A percentile compares a stretch with the other conserved stretches of the same genome.
phyloP scores from a whole-genome alignment of 2,329 filamentous ascomycete species.

The Fusarium oligoseptatum region DNA sequence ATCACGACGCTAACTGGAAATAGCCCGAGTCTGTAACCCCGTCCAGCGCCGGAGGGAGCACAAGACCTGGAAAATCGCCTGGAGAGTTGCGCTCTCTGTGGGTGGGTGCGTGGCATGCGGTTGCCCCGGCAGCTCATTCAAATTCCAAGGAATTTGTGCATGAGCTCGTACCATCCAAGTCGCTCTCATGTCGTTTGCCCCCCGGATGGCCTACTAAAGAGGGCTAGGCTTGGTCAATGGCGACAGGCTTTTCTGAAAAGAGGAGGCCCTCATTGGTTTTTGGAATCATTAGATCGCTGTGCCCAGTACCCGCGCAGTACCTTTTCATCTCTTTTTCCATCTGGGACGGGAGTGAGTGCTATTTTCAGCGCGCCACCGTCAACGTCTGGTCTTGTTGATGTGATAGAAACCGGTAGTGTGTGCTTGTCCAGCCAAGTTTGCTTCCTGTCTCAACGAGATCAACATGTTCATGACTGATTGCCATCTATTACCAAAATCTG shows the following conservation, averaged over 20 bases:
- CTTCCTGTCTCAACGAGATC: background rate
- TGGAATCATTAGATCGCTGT: background rate
- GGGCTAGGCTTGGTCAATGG: background rate
- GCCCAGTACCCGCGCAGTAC: background rate
- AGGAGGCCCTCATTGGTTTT: background rate
- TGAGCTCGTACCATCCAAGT: conserved; percentile 7
- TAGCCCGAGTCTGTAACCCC: conserved; percentile 31
- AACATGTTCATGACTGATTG: background rate
- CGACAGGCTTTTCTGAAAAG: background rate
- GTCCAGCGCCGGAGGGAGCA: conserved; percentile 1
- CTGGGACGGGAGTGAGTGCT: background rate
- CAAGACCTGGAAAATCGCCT: conserved; percentile 20
- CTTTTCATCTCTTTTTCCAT: background rate
- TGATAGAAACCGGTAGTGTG: background rate
- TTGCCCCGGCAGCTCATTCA: conserved; percentile 39
- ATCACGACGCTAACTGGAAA: conserved; percentile 26
- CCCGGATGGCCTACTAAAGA: background rate
- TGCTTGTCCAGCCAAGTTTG: background rate
- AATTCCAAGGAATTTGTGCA: conserved; percentile 23
- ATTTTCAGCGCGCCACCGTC: conserved; percentile 28
- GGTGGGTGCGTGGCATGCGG: conserved; percentile 26
- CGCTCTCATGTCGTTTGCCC: background rate
- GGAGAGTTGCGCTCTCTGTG: background rate
- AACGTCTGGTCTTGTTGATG: conserved; percentile 5
- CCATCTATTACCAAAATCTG: background rate